phyloP scores from a whole-genome alignment of 23 red algal species.

The Gracilaria caudata region DNA sequence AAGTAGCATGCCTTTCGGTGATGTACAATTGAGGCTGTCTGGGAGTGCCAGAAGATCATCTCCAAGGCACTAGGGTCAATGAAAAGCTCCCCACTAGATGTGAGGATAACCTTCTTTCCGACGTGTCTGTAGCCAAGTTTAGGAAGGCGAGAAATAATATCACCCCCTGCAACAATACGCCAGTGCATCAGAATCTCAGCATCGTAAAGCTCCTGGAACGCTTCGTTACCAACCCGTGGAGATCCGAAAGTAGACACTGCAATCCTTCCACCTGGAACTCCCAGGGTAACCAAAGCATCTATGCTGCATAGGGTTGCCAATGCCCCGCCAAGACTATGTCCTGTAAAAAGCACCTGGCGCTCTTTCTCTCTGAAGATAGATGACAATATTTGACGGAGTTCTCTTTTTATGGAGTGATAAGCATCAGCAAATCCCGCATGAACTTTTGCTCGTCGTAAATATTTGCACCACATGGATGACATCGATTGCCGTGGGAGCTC shows the following conservation, averaged over 20 bases:
- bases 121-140: slow-evolving; percentile 79
- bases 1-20: slow-evolving; percentile 74
- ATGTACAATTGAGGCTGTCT: slow-evolving; percentile 46
- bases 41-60: slow-evolving; percentile 75
- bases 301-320: slow-evolving; percentile 73
- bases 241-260: slow-evolving; percentile 75
- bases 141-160: slow-evolving; percentile 71
- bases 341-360: slow-evolving; percentile 59
- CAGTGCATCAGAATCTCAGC: slow-evolving; percentile 57
- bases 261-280: slow-evolving; percentile 25
- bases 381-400: slow-evolving; percentile 33
- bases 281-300: slow-evolving; percentile 46
- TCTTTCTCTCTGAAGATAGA: slow-evolving; percentile 47
- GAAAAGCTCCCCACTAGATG: slow-evolving; percentile 62
- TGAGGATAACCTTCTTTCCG: slow-evolving; percentile 69
- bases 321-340: slow-evolving; percentile 82
- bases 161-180: slow-evolving; percentile 68
- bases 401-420: slow-evolving; percentile 62
- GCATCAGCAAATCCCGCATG: slow-evolving; percentile 80
- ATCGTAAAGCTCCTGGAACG: slow-evolving; percentile 74
- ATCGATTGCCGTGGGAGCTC: not conserved
- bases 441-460: slow-evolving; percentile 46
- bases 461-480: not conserved
- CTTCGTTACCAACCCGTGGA: slow-evolving; percentile 78
- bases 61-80: slow-evolving; percentile 76